Evolutionary conservation across 106 monocot genomes (phyloP).

Genomic region (Platanthera zijinensis): DNA sequence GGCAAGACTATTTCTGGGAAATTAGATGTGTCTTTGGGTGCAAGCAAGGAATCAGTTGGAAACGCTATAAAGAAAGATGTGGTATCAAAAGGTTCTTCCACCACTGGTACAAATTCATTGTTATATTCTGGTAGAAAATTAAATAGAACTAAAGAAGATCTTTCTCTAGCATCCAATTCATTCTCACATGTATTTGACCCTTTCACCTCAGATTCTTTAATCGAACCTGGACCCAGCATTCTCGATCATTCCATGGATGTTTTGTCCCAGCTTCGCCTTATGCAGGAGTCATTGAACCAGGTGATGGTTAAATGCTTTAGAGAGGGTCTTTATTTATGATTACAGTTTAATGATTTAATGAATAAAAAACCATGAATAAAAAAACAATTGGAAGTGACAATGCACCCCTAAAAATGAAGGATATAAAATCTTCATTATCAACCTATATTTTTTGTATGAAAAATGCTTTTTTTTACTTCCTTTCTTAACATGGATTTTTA

Average conservation of each 20-base stretch:
- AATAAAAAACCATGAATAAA: neutral
- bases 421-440: neutral
- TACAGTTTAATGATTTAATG: neutral
- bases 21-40: constrained; percentile 15
- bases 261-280: constrained; percentile 30
- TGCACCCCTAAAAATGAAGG: neutral
- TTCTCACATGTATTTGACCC: constrained; percentile 38
- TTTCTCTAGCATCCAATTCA: constrained; percentile 21
- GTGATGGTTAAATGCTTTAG: constrained; percentile 20
- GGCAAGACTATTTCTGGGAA: constrained; percentile 21
- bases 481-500: too few species aligned
- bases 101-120: constrained; percentile 10
- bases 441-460: neutral
- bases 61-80: constrained; percentile 36
- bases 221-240: constrained; percentile 37
- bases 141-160: constrained; percentile 44
- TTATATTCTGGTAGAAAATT: constrained; percentile 28
- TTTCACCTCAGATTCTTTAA: constrained; percentile 48
- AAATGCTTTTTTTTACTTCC: too few species aligned
- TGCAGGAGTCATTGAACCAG: constrained; percentile 74
- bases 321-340: neutral
- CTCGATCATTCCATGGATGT: constrained; percentile 28
- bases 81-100: constrained; percentile 18
- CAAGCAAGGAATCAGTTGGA: constrained; percentile 28
- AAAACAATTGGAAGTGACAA: neutral